These are phyloP conservation scores for Euphrasia confusa DNA, from an alignment of 257 asterid species.

Conservation along the genomic window DNA sequence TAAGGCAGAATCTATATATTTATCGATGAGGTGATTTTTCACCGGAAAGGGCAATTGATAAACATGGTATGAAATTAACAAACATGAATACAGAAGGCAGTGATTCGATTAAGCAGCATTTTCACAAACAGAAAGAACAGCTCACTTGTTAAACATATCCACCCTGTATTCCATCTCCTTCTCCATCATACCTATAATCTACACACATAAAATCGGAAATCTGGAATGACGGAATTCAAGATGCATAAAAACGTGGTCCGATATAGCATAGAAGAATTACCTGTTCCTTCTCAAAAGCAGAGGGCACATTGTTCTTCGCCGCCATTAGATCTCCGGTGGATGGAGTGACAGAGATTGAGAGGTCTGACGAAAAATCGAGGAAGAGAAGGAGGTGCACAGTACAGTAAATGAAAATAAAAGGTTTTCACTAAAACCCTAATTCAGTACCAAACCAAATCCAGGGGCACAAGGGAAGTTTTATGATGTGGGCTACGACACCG, in stretches of 20 bases:
- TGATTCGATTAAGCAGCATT: background rate
- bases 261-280: conserved; percentile 23
- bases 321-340: conserved; percentile 43
- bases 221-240: background rate
- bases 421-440: conserved; percentile 26
- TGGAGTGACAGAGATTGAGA: background rate
- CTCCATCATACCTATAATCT: conserved; percentile 70
- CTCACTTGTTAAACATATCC: conserved; percentile 75
- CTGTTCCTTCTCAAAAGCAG: conserved; percentile 56
- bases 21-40: background rate
- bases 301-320: conserved; percentile 42
- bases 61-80: background rate
- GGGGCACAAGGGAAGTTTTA: background rate
- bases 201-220: background rate
- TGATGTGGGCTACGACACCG: background rate
- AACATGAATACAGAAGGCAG: background rate
- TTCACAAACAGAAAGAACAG: conserved; percentile 6
- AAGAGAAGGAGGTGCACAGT: background rate
- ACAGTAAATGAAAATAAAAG: background rate
- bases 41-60: background rate
- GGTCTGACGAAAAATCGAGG: conserved; percentile 7
- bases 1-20: background rate
- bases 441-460: conserved; percentile 4
- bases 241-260: background rate
- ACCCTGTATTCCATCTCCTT: conserved; percentile 82